Conservation (phyloP, 2,329 filamentous ascomycete species). For the Cordyceps fumosorosea region DNA sequence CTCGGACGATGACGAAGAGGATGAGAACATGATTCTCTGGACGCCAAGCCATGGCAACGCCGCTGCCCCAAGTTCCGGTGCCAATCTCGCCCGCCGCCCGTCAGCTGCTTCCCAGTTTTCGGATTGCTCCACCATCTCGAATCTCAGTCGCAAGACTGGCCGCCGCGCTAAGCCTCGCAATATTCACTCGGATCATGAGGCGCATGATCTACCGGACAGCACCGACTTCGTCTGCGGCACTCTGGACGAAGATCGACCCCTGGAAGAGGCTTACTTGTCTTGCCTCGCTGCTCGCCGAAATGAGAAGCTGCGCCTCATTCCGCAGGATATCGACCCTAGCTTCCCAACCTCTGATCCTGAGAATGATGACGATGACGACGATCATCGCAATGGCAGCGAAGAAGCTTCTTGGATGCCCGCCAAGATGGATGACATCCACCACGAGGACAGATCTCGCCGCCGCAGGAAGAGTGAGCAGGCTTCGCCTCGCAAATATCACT, state of each 20-base stretch:
- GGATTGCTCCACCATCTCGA: conserved; percentile 53
- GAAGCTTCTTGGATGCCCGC: conserved; percentile 65
- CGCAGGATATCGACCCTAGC: conserved; percentile 96
- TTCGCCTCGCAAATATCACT: conserved; percentile 39
- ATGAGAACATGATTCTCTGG: conserved; percentile 57
- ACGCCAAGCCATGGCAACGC: conserved; percentile 38
- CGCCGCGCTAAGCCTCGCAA: conserved; percentile 24
- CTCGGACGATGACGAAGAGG: conserved; percentile 59
- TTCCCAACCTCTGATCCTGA: conserved; percentile 94
- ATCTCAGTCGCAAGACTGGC: conserved; percentile 24
- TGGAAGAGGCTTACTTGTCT: conserved; percentile 90
- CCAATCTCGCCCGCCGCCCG: conserved; percentile 26
- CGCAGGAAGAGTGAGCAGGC: conserved; percentile 45
- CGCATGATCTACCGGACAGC: conserved; percentile 86
- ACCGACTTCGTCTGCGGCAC: conserved; percentile 99
- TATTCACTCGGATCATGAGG: conserved; percentile 36
- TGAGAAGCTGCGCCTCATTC: conserved; percentile 72
- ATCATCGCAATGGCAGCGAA: conserved; percentile 57
- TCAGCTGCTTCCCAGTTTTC: conserved; percentile 45
- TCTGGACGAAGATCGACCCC: conserved; percentile 84
- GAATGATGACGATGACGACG: conserved; percentile 69
- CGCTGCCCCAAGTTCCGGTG: conserved; percentile 29
- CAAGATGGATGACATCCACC: conserved; percentile 61
- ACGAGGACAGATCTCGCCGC: conserved; percentile 43
- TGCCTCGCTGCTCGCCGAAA: conserved; percentile 75